Conservation (phyloP, 345 rosid species). For the Anacardium occidentale region DNA sequence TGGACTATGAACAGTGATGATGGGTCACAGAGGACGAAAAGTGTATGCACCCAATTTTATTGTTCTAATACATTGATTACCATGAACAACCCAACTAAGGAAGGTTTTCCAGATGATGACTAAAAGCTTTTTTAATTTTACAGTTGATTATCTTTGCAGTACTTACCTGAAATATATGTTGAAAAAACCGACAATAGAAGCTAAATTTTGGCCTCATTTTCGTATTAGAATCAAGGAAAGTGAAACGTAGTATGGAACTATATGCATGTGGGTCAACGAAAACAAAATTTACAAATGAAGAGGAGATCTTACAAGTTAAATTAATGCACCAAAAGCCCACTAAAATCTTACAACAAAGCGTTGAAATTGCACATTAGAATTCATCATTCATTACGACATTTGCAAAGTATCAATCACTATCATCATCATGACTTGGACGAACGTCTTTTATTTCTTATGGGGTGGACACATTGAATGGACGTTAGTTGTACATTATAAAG, state of each 20-base stretch:
- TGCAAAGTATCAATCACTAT: background rate
- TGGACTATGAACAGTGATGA: background rate
- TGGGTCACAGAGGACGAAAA: background rate
- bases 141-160: background rate
- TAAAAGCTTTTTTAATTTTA: background rate
- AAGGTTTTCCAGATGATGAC: background rate
- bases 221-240: background rate
- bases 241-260: background rate
- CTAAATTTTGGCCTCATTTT: background rate
- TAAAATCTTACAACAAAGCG: background rate
- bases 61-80: background rate
- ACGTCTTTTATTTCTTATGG: background rate
- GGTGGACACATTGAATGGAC: slow-evolving; percentile 11
- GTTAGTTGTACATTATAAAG: too few relatives aligned
- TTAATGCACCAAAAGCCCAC: background rate
- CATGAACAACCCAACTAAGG: background rate
- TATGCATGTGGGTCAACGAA: background rate
- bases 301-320: background rate
- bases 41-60: too few relatives aligned
- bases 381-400: background rate
- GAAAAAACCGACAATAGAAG: too few relatives aligned
- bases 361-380: background rate
- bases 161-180: too few relatives aligned
- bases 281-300: background rate
- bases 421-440: slow-evolving; percentile 10